Conservation (phyloP, 768 basidiomycete genomes). For the Mycena galopus region DNA sequence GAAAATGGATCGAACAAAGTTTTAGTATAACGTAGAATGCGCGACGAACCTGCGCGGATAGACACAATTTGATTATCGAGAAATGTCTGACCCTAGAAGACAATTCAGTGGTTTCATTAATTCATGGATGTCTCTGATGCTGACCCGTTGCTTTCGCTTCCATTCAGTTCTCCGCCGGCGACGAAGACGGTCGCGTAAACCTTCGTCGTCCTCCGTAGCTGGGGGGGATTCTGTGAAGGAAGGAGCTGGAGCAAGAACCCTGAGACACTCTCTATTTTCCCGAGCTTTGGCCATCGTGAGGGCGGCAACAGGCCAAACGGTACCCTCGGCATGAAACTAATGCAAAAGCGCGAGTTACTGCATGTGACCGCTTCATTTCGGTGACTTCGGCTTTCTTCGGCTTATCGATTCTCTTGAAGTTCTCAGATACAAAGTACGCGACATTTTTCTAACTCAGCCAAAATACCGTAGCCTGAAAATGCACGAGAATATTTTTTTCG, state of each 20-base stretch:
- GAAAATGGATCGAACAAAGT: conserved; percentile 3
- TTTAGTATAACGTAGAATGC: conserved; percentile 12
- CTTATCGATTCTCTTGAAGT: conserved; percentile 24
- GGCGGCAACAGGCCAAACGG: conserved; percentile 20
- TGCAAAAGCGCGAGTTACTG: background rate
- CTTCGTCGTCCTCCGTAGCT: conserved; percentile 39
- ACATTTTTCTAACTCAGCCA: too few relatives aligned
- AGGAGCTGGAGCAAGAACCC: background rate
- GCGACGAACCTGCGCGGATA: conserved; percentile 30
- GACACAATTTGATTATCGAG: conserved; percentile 77
- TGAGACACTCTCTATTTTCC: background rate
- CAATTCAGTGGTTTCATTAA: conserved; percentile 22
- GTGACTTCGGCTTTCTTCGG: conserved; percentile 30
- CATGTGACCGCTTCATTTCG: conserved; percentile 12
- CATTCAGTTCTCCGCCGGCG: conserved; percentile 76
- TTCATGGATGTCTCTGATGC: conserved; percentile 38
- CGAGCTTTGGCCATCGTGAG: conserved; percentile 20
- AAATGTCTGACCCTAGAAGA: conserved; percentile 78
- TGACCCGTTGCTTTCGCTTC: conserved; percentile 79
- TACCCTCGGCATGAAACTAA: conserved; percentile 16
- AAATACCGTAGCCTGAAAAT: too few relatives aligned
- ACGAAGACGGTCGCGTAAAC: conserved; percentile 53
- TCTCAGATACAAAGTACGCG: too few relatives aligned
- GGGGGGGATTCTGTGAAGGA: background rate
- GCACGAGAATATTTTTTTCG: too few relatives aligned